Base-by-base conservation (phyloP, 257 asterid species). In the Oldenlandia corymbosa region DNA sequence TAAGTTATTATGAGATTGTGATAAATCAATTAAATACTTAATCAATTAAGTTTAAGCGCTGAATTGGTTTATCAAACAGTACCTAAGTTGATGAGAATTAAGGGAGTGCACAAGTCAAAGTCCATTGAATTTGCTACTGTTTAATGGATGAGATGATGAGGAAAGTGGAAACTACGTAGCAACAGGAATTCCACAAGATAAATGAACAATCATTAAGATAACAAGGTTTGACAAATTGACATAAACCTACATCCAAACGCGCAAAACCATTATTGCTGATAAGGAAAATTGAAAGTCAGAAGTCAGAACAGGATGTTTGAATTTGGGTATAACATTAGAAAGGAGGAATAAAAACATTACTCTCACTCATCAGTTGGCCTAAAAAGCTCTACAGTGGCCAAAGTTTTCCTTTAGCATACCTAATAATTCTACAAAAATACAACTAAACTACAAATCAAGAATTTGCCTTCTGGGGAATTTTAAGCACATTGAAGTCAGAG, bases 401-500 rank as follows among this genome's bases (percentile, higher is more conserved):
- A 11, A 20, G 18, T 24, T 14, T 36, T 11, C 28, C 13, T 8
- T 66, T 30, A 54, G 5, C 1, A 10, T 49, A 34, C 26, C 60
- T 34, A 58, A 16, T 30, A 7, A 46, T 47, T 1, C 13, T 13
- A 2, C 18, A 5, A 43, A 43, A 5, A 17, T 56, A 27, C 13
- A 24, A 61, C 55, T 10, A 18, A 61, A 28, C 43, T 46, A 61
- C 10, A 26, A 61, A 61, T 45, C 55, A 61, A 24, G n/a, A 60
- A 43, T 21, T 4, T 27, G 24, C 26, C 32, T 52, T 36, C 58
- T 30, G 34, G 10, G 49, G 31, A n/a, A 50, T 30, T 16, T 42
- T 20, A 30, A 14, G 36, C 27, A 32, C 10, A 12, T 48, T 69
- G 60, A 84, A 76, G 45, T 75, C 76, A 58, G 88, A 81, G 78